Conservation (phyloP, 306 rosid genomes). For the Cercis canadensis region DNA sequence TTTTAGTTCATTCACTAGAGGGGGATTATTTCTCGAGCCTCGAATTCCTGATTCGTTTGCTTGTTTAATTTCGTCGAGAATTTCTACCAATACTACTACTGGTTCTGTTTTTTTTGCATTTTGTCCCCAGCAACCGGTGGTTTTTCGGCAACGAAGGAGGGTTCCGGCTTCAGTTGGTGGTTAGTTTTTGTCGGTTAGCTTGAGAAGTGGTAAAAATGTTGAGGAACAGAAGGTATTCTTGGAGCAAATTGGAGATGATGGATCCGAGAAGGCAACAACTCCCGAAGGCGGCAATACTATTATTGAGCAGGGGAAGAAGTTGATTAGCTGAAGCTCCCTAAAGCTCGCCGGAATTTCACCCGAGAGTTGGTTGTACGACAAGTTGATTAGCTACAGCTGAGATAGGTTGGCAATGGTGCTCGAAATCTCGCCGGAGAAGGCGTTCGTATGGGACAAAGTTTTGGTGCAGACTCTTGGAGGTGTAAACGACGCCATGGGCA, state of each 20-base stretch:
- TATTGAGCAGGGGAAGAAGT: conserved; percentile 37
- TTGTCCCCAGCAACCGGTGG: conserved; percentile 25
- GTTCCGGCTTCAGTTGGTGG: conserved; percentile 29
- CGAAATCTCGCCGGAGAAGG: conserved; percentile 82
- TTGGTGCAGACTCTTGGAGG: too few relatives aligned
- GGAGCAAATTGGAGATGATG: conserved; percentile 55
- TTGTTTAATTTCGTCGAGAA: conserved; percentile 46
- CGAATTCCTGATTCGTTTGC: conserved; percentile 54
- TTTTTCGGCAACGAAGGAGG: conserved; percentile 36
- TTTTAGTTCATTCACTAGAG: conserved; percentile 36
- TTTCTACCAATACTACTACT: conserved; percentile 31
- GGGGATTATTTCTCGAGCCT: conserved; percentile 83
- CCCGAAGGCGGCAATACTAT: conserved; percentile 9
- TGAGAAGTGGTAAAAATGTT: conserved; percentile 53
- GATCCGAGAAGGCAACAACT: conserved; percentile 42
- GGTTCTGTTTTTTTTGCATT: conserved; percentile 18
- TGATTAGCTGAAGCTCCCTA: conserved; percentile 76
- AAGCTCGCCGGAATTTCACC: conserved; percentile 82
- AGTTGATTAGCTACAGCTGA: conserved; percentile 73
- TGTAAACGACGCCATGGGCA: too few relatives aligned
- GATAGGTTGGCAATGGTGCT: conserved; percentile 52
- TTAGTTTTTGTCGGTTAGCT: conserved; percentile 72
- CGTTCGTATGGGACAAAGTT: too few relatives aligned
- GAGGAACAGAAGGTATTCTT: conserved; percentile 56
- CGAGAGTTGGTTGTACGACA: conserved; percentile 73